phyloP scores from a whole-genome alignment of 441 rosid species.

The Populus hybrid region DNA sequence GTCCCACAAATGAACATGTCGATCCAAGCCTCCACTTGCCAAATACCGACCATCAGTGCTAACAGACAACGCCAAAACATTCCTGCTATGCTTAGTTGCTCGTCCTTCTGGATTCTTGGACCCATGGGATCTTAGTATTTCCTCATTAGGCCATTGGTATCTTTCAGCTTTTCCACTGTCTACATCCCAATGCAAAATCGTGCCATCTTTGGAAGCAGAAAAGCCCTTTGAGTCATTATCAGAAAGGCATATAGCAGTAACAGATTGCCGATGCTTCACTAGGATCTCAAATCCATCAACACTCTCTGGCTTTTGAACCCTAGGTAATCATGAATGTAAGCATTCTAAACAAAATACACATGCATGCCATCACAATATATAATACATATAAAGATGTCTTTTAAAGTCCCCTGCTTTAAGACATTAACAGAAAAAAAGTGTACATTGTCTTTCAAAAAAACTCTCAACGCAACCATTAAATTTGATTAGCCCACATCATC shows the following conservation, averaged over 20 bases:
- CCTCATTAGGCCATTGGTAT: constrained; percentile 81
- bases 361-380: not conserved
- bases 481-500: not conserved
- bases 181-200: constrained; percentile 83
- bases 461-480: not conserved
- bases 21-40: constrained; percentile 92
- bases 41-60: constrained; percentile 91
- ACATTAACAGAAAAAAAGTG: not conserved
- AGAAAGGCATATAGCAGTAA: constrained; percentile 74
- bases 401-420: not conserved
- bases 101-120: constrained; percentile 65
- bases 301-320: constrained; percentile 66
- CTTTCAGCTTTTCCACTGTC: constrained; percentile 60
- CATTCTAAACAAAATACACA: constrained; percentile 4
- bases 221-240: constrained; percentile 82
- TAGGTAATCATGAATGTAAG: constrained; percentile 30
- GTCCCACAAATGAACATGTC: constrained; percentile 98
- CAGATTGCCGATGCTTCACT: constrained; percentile 79
- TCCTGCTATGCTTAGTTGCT: constrained; percentile 66
- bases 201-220: constrained; percentile 93
- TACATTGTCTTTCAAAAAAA: not conserved
- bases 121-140: constrained; percentile 67
- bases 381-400: not conserved
- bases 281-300: constrained; percentile 43
- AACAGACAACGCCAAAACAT: constrained; percentile 75